Base-by-base conservation (phyloP, 371 early-diverging fungal species). In the Syncephalis plumigaleata region DNA sequence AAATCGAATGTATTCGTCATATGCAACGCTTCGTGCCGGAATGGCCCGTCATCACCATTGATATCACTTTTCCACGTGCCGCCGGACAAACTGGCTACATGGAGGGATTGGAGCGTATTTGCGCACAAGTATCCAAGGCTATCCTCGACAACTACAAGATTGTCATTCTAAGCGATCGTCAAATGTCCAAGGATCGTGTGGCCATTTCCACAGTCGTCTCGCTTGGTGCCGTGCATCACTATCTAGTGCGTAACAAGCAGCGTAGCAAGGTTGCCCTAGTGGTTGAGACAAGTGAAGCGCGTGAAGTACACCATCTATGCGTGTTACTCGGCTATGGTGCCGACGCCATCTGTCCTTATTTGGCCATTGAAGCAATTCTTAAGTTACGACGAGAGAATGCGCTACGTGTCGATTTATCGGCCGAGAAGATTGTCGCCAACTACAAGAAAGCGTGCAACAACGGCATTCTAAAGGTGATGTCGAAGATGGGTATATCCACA, bases 401-500 rank as follows among this genome's bases (percentile, higher is more conserved):
- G 2, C 66, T 87, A 9, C 71, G 71, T 16, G 60, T 59, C 38
- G 58, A 65, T 7, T 45, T 67, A 3, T 55, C 70, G 2, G 65
- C 65, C 2, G 72, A 70, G 1, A 64, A 69, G 55, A 56, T 91
- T 23, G 61, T 87, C 46, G 62, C 66, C 55, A 88, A 87, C 63
- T 96, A 75, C 68, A 74, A 76, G 51, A 81, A 84, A 61, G 91
- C 87, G 5, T 60, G 74, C 25, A 84, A 89, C 59, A 86, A 93
- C 55, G 97, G 97, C 56, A 84, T 96, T 57, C 65, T 77, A 45
- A 94, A 96, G 65, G 95, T 94, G 51, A 94, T 94, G 93, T 89
- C 92, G 60, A 96, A 96, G 75, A 96, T 96, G 97, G 97, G 97
- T 55, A 92, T 96, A 46, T 92, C 93, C 16, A 94, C 97, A 9